Evolutionary conservation across 768 basidiomycete genomes (phyloP).

Genomic region (Lactifluus piperatus): DNA sequence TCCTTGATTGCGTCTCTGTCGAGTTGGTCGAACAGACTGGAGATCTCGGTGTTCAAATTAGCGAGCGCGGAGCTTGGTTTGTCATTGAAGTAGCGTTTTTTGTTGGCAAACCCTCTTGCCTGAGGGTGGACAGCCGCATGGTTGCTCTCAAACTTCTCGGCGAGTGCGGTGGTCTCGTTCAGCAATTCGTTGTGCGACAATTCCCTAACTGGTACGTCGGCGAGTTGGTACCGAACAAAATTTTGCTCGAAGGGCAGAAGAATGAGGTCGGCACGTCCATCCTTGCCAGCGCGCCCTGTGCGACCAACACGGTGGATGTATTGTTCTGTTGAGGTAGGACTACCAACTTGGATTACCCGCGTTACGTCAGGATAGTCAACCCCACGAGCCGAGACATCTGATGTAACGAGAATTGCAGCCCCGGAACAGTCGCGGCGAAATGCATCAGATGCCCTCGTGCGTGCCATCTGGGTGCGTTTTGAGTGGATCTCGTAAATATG

Average conservation of each 20-base stretch:
- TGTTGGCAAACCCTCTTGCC: background rate
- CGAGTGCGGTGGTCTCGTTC: constrained; percentile 38
- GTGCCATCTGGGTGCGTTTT: constrained; percentile 50
- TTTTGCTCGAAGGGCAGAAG: constrained; percentile 71
- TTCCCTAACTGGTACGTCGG: constrained; percentile 59
- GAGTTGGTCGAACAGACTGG: constrained; percentile 8
- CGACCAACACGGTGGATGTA: constrained; percentile 85
- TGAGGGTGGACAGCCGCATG: constrained; percentile 21
- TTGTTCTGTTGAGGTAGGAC: constrained; percentile 57
- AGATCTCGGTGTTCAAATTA: constrained; percentile 19
- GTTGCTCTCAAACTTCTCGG: constrained; percentile 39
- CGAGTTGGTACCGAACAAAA: constrained; percentile 55
- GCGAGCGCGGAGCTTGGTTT: constrained; percentile 1
- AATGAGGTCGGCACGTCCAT: constrained; percentile 70
- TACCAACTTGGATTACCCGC: constrained; percentile 85
- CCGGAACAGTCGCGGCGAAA: constrained; percentile 49
- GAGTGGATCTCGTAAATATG: constrained; percentile 77
- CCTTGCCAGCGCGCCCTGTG: constrained; percentile 59
- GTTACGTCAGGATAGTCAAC: constrained; percentile 87
- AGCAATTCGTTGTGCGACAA: constrained; percentile 41
- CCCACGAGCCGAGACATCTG: constrained; percentile 83
- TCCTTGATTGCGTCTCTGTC: constrained; percentile 11
- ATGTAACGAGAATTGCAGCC: constrained; percentile 66
- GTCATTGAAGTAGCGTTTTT: background rate
- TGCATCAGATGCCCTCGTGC: constrained; percentile 44